Percentiles rank a stretch among this genome's conserved stretches.
Conservation (phyloP, 192 early-diverging fungal species). For the Linnemannia exigua region DNA sequence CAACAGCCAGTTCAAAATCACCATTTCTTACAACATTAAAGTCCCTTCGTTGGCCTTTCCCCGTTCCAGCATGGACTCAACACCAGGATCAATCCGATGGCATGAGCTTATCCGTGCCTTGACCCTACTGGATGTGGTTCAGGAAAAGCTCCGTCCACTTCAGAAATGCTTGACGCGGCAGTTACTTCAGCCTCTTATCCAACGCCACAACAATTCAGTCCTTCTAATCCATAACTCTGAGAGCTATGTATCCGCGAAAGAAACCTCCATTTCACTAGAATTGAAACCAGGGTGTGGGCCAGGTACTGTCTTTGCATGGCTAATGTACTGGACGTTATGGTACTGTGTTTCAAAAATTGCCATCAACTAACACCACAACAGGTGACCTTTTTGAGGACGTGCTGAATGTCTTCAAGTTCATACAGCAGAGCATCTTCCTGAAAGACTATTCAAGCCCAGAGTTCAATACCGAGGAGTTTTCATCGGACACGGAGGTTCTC, state of each 20-base stretch:
- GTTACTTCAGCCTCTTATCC: constrained; percentile 39
- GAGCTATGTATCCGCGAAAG: constrained; percentile 16
- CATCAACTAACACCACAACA: constrained; percentile 3
- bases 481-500: constrained; percentile 38
- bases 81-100: constrained; percentile 40
- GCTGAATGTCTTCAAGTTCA: constrained; percentile 24
- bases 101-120: constrained; percentile 37
- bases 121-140: constrained; percentile 31
- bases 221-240: not conserved
- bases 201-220: not conserved
- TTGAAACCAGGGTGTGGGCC: not conserved
- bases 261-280: constrained; percentile 16
- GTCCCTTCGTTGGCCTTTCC: constrained; percentile 30
- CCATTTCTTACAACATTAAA: constrained; percentile 36
- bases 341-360: not conserved
- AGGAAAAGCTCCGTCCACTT: constrained; percentile 30
- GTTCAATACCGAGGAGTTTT: constrained; percentile 24
- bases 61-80: constrained; percentile 10
- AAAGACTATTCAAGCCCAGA: constrained; percentile 21
- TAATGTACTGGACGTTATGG: not conserved
- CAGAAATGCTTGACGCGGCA: constrained; percentile 28
- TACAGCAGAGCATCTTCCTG: constrained; percentile 37
- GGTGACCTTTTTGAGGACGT: constrained; percentile 29
- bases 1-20: not conserved
- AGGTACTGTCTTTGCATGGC: not conserved